These are phyloP conservation scores for Hordeum marinum DNA, from an alignment of 176 grass and related monocot genomes.

Conservation along the genomic window DNA sequence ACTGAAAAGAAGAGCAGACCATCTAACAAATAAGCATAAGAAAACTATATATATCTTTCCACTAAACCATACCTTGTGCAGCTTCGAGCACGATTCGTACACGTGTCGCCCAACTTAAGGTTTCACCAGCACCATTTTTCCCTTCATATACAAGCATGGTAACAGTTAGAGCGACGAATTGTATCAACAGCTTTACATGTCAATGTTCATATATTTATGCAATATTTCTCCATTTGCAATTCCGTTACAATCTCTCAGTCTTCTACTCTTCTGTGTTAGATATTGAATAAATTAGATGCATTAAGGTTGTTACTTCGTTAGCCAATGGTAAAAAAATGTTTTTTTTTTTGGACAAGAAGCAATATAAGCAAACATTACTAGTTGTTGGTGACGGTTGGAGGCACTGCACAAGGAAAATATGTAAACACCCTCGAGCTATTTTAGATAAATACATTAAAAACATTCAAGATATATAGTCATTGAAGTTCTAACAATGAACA, in stretches of 20 bases:
- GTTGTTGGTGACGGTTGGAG: too few species aligned
- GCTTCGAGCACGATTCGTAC: constrained; percentile 8
- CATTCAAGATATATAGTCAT: background rate
- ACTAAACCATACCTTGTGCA: constrained; percentile 27
- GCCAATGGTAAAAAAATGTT: background rate
- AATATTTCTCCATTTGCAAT: background rate
- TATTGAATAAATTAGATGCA: background rate
- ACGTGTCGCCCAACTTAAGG: constrained; percentile 20
- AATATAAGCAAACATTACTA: too few species aligned
- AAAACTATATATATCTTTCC: background rate
- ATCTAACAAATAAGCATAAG: background rate
- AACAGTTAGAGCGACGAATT: background rate
- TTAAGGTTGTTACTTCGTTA: background rate
- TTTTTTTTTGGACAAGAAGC: too few species aligned
- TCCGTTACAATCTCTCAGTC: background rate
- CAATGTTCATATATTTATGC: background rate
- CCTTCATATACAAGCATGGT: background rate
- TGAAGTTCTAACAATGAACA: background rate
- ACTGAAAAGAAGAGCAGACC: background rate
- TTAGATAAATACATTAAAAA: background rate
- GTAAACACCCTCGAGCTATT: background rate
- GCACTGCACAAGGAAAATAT: background rate
- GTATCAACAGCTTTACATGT: background rate
- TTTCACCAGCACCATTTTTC: background rate
- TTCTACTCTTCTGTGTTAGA: background rate